phyloP scores from a whole-genome alignment of 176 grass and related monocot genomes.

The Panicum miliaceum region DNA sequence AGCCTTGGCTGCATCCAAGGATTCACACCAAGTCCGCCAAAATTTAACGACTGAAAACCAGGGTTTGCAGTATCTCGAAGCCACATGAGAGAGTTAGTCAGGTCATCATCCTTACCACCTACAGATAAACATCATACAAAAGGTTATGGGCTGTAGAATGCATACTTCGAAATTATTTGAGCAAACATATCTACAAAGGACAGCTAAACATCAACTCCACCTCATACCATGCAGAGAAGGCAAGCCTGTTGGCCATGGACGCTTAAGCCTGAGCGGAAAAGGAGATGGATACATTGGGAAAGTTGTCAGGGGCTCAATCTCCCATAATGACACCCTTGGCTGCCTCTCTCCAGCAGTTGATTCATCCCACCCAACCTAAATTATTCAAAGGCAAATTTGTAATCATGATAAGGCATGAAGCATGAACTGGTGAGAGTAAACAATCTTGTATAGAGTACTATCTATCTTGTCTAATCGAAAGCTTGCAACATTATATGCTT shows the following conservation, averaged over 20 bases:
- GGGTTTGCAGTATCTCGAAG: constrained; percentile 81
- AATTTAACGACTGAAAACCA: constrained; percentile 83
- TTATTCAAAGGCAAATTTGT: constrained; percentile 26
- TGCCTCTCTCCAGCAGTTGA: constrained; percentile 97
- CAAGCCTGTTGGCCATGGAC: constrained; percentile 92
- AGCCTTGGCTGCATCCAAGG: constrained; percentile 86
- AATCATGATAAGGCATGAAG: constrained; percentile 26
- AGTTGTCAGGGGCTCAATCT: constrained; percentile 98
- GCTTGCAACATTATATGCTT: not conserved
- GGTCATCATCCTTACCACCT: constrained; percentile 94
- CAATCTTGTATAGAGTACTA: not conserved
- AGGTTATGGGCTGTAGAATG: constrained; percentile 19
- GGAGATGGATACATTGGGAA: constrained; percentile 97
- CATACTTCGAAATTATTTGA: not conserved
- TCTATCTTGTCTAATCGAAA: constrained; percentile 32
- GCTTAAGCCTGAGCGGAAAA: constrained; percentile 95
- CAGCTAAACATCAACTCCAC: constrained; percentile 27
- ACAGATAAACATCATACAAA: constrained; percentile 33
- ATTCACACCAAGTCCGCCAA: constrained; percentile 67
- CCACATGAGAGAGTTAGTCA: constrained; percentile 92
- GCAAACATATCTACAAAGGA: not conserved
- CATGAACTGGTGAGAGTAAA: not conserved
- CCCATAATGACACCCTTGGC: constrained; percentile 96
- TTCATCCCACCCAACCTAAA: constrained; percentile 98
- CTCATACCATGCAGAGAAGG: constrained; percentile 78